These are phyloP conservation scores for Odontarrhena argentea DNA, from an alignment of 345 rosid species.

Conservation along the genomic window DNA sequence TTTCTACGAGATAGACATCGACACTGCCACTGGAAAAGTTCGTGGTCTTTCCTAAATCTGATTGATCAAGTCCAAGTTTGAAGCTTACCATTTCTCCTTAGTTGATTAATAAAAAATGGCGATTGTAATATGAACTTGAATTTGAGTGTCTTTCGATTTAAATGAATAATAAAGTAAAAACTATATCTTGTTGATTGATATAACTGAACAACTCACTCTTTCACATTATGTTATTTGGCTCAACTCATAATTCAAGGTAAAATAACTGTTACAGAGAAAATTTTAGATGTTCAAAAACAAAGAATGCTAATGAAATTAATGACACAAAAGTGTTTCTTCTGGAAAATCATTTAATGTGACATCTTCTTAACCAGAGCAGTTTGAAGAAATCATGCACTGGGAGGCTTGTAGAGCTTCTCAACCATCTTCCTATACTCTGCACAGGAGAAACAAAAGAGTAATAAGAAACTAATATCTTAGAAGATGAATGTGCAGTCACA, in stretches of 20 bases:
- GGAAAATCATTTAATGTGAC: slow-evolving; percentile 2
- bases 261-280: slow-evolving; percentile 14
- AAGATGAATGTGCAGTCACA: background rate
- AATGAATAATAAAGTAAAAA: background rate
- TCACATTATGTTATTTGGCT: slow-evolving; percentile 9
- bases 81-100: slow-evolving; percentile 6
- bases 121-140: slow-evolving; percentile 26
- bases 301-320: slow-evolving; percentile 24
- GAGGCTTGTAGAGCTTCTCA: slow-evolving; percentile 62
- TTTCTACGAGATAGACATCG: slow-evolving; percentile 87
- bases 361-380: slow-evolving; percentile 28
- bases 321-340: slow-evolving; percentile 25
- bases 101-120: slow-evolving; percentile 19
- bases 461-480: slow-evolving; percentile 15
- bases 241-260: slow-evolving; percentile 19
- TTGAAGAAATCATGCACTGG: slow-evolving; percentile 39
- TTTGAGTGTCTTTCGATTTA: slow-evolving; percentile 16
- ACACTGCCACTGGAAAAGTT: slow-evolving; percentile 81
- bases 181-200: background rate
- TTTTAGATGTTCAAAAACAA: slow-evolving; percentile 28
- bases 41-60: slow-evolving; percentile 71
- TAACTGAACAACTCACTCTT: background rate
- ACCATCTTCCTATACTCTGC: slow-evolving; percentile 73
- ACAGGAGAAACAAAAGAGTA: slow-evolving; percentile 9
- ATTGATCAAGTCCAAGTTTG: slow-evolving; percentile 9